Conservation (phyloP, 2,329 filamentous ascomycete genomes). For the Sporothrix pseudoabietina region DNA sequence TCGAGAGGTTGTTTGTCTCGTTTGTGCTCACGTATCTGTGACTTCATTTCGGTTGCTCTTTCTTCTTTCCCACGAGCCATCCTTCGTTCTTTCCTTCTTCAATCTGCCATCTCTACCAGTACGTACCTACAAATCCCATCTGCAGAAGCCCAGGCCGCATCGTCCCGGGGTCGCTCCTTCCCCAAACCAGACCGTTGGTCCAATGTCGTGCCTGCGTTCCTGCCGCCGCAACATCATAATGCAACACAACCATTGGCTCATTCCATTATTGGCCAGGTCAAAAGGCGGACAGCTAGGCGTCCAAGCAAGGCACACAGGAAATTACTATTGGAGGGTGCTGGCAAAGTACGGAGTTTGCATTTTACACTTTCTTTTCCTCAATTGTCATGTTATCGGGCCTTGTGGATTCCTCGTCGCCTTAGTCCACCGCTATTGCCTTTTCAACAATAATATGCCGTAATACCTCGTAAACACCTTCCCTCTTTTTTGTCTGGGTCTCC, state of each 20-base stretch:
- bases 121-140: not conserved
- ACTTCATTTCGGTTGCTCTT: not conserved
- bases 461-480: constrained; percentile 1
- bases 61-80: not conserved
- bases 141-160: constrained; percentile 4
- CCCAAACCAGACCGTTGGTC: constrained; percentile 11
- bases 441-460: not conserved
- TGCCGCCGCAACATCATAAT: not conserved
- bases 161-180: constrained; percentile 9
- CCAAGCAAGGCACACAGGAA: constrained; percentile 21
- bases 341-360: not conserved
- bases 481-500: not conserved
- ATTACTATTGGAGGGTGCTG: not conserved
- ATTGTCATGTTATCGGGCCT: not conserved
- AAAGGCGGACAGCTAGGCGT: constrained; percentile 26
- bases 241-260: not conserved
- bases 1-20: too few species aligned
- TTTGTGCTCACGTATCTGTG: not conserved
- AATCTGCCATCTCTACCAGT: not conserved
- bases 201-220: constrained; percentile 14
- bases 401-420: constrained; percentile 3
- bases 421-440: not conserved
- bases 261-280: not conserved
- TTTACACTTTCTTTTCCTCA: not conserved
- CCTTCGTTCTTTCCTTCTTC: constrained; percentile 9